Conservation (phyloP, 2,329 filamentous ascomycete species). For the Hymenoscyphus fructigenus region DNA sequence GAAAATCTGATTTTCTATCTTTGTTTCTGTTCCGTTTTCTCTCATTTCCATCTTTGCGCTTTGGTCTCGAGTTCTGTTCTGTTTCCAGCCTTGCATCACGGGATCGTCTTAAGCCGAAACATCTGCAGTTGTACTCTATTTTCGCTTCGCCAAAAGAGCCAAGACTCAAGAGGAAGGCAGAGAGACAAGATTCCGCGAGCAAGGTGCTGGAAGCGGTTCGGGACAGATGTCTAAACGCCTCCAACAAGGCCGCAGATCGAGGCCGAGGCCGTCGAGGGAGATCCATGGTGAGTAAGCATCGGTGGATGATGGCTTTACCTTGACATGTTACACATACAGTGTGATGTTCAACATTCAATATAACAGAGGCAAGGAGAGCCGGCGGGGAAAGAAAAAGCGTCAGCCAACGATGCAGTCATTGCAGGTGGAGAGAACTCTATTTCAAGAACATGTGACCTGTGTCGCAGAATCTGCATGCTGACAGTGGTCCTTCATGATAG, state of each 20-base stretch:
- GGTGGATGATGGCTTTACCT: not conserved
- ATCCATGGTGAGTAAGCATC: not conserved
- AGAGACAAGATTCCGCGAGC: not conserved
- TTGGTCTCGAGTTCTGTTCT: conserved; percentile 3
- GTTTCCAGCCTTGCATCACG: conserved; percentile 13
- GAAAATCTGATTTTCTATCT: not conserved
- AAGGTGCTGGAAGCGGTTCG: conserved; percentile 1
- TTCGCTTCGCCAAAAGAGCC: not conserved
- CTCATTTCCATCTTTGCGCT: not conserved
- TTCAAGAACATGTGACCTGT: conserved; percentile 12
- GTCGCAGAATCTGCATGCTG: conserved; percentile 17
- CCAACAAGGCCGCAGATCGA: conserved; percentile 6
- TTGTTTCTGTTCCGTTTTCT: not conserved
- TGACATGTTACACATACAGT: conserved; percentile 2
- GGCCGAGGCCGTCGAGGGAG: not conserved
- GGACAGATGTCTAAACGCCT: not conserved
- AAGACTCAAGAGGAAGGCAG: too few species aligned
- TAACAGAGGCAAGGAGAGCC: conserved; percentile 10
- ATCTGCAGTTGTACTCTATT: conserved; percentile 11
- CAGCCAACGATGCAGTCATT: conserved; percentile 4
- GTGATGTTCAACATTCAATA: not conserved
- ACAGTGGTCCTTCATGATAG: conserved; percentile 1
- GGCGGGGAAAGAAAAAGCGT: conserved; percentile 9
- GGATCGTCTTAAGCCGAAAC: conserved; percentile 19
- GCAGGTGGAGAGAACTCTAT: conserved; percentile 9